A percentile compares a stretch with the other conserved stretches of the same genome.
These are phyloP conservation scores for Hypoxylon sp. DNA, from an alignment of 2,329 filamentous ascomycete species.

Conservation along the genomic window DNA sequence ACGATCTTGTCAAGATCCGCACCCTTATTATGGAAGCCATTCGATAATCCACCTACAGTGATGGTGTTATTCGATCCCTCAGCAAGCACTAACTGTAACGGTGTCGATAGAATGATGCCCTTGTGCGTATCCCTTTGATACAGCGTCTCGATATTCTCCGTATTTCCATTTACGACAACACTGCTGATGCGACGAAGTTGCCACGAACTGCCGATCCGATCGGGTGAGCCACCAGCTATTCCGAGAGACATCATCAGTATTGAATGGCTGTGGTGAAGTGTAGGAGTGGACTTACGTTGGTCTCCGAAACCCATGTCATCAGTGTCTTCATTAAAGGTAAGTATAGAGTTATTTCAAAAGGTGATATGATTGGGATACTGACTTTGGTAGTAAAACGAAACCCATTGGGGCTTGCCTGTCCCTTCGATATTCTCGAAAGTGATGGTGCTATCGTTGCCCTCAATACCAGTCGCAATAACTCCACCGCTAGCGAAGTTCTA, in stretches of 20 bases:
- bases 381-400: slow-evolving; percentile 66
- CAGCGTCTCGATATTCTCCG: slow-evolving; percentile 57
- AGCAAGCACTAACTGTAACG: slow-evolving; percentile 61
- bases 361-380: slow-evolving; percentile 5
- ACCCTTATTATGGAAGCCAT: slow-evolving; percentile 64
- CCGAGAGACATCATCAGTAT: neutral
- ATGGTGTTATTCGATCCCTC: slow-evolving; percentile 62
- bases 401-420: slow-evolving; percentile 61
- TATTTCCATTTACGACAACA: slow-evolving; percentile 65
- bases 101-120: slow-evolving; percentile 66
- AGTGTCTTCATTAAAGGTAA: slow-evolving; percentile 49
- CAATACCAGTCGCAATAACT: slow-evolving; percentile 60
- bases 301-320: slow-evolving; percentile 69
- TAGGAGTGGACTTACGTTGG: slow-evolving; percentile 48
- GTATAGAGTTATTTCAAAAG: neutral
- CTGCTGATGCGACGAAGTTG: slow-evolving; percentile 67
- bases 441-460: slow-evolving; percentile 63
- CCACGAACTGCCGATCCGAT: slow-evolving; percentile 68
- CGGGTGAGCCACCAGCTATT: slow-evolving; percentile 60
- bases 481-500: slow-evolving; percentile 57
- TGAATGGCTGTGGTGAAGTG: neutral
- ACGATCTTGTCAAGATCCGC: slow-evolving; percentile 67
- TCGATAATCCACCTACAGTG: slow-evolving; percentile 64
- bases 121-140: slow-evolving; percentile 66
- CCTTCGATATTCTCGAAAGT: slow-evolving; percentile 60